Evolutionary conservation across 768 basidiomycete species (phyloP).

Genomic region (Terana coerulea): DNA sequence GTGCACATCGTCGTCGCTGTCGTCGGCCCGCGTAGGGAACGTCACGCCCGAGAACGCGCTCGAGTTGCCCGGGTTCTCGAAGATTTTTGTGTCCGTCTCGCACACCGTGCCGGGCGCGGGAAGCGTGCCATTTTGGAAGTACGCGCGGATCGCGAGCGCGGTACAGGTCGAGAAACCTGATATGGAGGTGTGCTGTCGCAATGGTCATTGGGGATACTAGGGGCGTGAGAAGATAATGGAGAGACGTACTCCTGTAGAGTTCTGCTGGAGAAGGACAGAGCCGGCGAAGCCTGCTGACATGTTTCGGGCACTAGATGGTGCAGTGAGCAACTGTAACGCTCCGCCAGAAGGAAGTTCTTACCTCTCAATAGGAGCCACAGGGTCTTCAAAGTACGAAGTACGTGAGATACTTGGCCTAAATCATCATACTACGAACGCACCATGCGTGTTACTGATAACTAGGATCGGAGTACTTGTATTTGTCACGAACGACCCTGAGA

Average conservation of each 20-base stretch:
- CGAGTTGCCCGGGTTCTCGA: not conserved
- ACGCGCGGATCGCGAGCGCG: constrained; percentile 17
- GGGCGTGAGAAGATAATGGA: too few relatives aligned
- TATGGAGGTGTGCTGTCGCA: constrained; percentile 15
- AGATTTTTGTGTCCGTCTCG: constrained; percentile 11
- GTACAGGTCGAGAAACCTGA: constrained; percentile 18
- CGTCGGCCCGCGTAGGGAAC: not conserved
- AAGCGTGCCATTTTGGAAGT: constrained; percentile 22
- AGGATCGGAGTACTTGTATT: constrained; percentile 26
- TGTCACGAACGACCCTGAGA: constrained; percentile 10
- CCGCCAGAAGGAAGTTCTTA: not conserved
- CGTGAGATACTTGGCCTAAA: not conserved
- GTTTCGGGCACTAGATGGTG: constrained; percentile 2
- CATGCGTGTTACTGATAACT: constrained; percentile 20
- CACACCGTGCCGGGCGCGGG: constrained; percentile 22
- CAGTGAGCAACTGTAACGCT: not conserved
- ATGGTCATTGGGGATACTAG: too few relatives aligned
- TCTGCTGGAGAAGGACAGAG: constrained; percentile 9
- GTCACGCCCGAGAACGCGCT: not conserved
- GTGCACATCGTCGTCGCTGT: not conserved
- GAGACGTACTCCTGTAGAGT: constrained; percentile 12
- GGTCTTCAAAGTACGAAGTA: constrained; percentile 18
- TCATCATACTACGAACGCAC: too few relatives aligned
- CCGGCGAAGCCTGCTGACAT: constrained; percentile 8
- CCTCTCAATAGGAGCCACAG: constrained; percentile 10